Evolutionary conservation across 139 green algal species (phyloP).

Genomic region (Tetraselmis striata): DNA sequence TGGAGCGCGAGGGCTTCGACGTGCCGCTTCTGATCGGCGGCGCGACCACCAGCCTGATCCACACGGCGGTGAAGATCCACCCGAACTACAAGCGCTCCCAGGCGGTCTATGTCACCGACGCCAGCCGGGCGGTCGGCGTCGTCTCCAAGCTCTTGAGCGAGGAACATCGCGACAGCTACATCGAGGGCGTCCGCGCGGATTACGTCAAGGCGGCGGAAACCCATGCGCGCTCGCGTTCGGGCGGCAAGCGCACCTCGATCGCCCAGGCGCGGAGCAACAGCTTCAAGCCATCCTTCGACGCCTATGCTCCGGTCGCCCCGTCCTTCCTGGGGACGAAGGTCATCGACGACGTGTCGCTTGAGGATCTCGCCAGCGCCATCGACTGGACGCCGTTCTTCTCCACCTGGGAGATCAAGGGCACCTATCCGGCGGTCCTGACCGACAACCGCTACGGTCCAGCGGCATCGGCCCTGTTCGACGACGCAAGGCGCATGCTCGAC

Average conservation of each 20-base stretch:
- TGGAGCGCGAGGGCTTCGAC: constrained; percentile 43
- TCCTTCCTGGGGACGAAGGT: constrained; percentile 34
- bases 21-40: constrained; percentile 50
- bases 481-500: too few species aligned
- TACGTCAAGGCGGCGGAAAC: too few species aligned
- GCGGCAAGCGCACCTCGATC: too few species aligned
- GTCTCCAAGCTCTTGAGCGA: constrained; percentile 32
- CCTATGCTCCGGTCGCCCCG: constrained; percentile 30
- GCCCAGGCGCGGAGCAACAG: too few species aligned
- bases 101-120: constrained; percentile 46
- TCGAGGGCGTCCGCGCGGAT: constrained; percentile 32
- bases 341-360: constrained; percentile 35
- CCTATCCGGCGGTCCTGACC: too few species aligned
- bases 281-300: constrained; percentile 39
- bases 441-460: too few species aligned
- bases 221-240: too few species aligned
- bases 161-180: constrained; percentile 27
- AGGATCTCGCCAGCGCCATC: constrained; percentile 38
- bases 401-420: too few species aligned
- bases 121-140: constrained; percentile 39
- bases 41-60: constrained; percentile 48
- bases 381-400: constrained; percentile 67
- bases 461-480: too few species aligned
- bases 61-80: constrained; percentile 56
- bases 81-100: too few species aligned